These are phyloP conservation scores for Phalaenopsis hybrid DNA, from an alignment of 116 monocot genomes.

Conservation along the genomic window DNA sequence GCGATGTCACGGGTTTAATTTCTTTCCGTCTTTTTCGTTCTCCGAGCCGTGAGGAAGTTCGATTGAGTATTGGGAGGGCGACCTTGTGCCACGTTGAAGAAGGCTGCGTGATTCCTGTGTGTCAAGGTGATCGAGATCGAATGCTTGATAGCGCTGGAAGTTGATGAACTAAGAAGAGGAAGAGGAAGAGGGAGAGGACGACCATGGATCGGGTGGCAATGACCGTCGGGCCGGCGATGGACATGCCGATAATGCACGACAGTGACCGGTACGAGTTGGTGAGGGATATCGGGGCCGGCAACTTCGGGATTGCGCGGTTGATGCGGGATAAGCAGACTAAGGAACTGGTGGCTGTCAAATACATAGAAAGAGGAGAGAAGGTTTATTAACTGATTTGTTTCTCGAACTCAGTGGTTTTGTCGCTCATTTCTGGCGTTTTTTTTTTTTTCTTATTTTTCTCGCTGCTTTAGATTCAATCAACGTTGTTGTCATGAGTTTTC, in stretches of 20 bases:
- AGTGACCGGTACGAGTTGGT: constrained; percentile 84
- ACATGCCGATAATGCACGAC: constrained; percentile 83
- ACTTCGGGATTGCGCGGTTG: constrained; percentile 83
- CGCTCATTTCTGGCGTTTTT: neutral
- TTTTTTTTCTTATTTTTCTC: neutral
- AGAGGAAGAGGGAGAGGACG: neutral
- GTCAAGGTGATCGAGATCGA: neutral
- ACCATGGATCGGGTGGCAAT: constrained; percentile 59
- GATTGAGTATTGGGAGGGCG: neutral
- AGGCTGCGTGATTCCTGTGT: neutral
- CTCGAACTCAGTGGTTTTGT: neutral
- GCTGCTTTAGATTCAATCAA: neutral
- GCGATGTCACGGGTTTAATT: neutral
- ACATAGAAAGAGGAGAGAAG: constrained; percentile 90
- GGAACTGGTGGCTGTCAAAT: constrained; percentile 91
- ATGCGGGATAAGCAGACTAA: constrained; percentile 76
- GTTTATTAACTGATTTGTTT: constrained; percentile 19
- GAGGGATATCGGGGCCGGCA: constrained; percentile 80
- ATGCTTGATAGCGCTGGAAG: too few species aligned
- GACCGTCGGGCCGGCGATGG: constrained; percentile 64
- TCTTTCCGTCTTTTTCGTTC: neutral
- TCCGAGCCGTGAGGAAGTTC: neutral
- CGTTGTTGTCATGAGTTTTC: neutral
- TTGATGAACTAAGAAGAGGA: neutral
- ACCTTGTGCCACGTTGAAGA: neutral